Base-by-base conservation (phyloP, 1,139 yeast species). In the Candida sp. region DNA sequence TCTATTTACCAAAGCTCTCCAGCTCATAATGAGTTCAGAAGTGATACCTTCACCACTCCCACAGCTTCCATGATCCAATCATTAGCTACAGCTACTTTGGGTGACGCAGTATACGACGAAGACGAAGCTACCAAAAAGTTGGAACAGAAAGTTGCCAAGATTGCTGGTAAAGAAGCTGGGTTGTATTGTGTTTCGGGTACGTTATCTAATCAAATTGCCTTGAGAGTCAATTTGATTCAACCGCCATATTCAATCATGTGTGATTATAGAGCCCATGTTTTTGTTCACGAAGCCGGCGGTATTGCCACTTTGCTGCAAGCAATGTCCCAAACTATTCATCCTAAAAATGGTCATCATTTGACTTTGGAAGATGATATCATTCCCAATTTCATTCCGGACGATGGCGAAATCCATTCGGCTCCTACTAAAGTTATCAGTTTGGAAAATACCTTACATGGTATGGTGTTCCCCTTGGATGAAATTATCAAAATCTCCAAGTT, bases 21-120 rank as follows among this genome's bases (percentile, higher is more conserved):
- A 4, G 70, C 67, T 15, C 39, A 60, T 8, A 67, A 66, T 51
- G 78, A 73, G 49, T 73, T 72, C 54, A 61, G 78, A 43, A 70
- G 76, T 52, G 78, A 73, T 49, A 73, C 78, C 0, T 73, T 72
- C 57, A 73, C 78, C 9, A 71, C 74, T 4, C 77, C 78, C 1
- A 68, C 75, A 0, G 46, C 54, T 9, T 57, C 67, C 4, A 71
- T 73, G 77, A 53, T 70, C n/a, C 56, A 58, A 22, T 54, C 70
- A 3, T 47, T 64, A 33, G 44, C 51, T 22, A 43, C 44, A 12
- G 60, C 73, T 23, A 58, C 70, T 1, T 56, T 64, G 29, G 78
- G 78, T 3, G 78, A 73, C 50, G 60, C 77, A 1, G 78, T 73
- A 3, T 72, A 73, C 54, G 63, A 70, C 46, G 78, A 73, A 51